Conservation (phyloP, 1,284 basidiomycete species). For the Anthracocystis panici-leucophaei region DNA sequence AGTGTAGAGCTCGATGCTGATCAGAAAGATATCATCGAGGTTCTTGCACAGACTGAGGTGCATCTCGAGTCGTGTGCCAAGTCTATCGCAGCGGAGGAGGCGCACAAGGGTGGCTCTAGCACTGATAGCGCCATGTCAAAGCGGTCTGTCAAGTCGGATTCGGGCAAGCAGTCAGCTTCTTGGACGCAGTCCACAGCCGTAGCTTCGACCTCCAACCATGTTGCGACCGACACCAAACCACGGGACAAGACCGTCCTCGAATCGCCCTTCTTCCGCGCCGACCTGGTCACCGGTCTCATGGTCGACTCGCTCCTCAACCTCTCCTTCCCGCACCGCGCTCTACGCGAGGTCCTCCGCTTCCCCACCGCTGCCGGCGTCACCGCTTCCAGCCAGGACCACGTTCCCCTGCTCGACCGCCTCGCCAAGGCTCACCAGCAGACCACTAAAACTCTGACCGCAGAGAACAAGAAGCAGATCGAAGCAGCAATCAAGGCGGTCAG, state of each 20-base stretch:
- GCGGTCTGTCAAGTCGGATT: background rate
- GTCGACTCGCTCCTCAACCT: conserved; percentile 40
- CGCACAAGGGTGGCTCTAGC: background rate
- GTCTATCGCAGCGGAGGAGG: background rate
- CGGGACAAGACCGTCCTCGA: conserved; percentile 46
- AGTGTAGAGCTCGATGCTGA: conserved; percentile 25
- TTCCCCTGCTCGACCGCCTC: conserved; percentile 25
- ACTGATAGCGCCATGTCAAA: background rate
- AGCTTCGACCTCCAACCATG: background rate
- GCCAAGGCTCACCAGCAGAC: conserved; percentile 28
- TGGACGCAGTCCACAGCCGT: background rate
- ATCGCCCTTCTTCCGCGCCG: conserved; percentile 49
- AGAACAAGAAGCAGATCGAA: conserved; percentile 34
- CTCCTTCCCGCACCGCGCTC: conserved; percentile 37
- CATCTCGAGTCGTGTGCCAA: conserved; percentile 6
- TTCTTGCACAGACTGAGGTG: conserved; percentile 9
- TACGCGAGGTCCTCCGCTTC: conserved; percentile 33
- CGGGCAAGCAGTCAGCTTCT: background rate
- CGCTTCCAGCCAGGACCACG: conserved; percentile 24
- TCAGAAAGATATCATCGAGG: conserved; percentile 17
- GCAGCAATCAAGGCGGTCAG: conserved; percentile 24
- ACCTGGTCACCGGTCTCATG: conserved; percentile 45
- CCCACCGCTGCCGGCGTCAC: conserved; percentile 20
- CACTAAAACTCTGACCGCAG: conserved; percentile 14
- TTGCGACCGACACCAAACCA: conserved; percentile 3